Conservation (phyloP, 768 basidiomycete genomes). For the Hygrophoropsis aurantiaca region DNA sequence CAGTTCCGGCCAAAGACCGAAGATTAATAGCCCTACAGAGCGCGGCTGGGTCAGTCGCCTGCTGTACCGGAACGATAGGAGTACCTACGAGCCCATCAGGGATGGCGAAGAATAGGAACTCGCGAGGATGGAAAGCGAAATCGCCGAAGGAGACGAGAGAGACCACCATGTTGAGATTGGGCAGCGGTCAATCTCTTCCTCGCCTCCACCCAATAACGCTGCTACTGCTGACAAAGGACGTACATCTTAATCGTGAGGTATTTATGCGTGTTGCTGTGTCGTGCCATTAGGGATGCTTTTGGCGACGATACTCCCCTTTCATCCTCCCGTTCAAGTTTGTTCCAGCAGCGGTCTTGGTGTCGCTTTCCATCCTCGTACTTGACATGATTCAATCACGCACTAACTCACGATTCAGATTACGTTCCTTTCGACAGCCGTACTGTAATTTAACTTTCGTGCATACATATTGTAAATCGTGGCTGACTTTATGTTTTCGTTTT, state of each 20-base stretch:
- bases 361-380: slow-evolving; percentile 27
- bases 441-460: slow-evolving; percentile 12
- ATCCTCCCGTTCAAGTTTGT: slow-evolving; percentile 5
- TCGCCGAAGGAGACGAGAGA: slow-evolving; percentile 26
- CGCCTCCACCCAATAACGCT: slow-evolving; percentile 9
- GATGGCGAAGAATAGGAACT: slow-evolving; percentile 56
- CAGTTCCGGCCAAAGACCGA: slow-evolving; percentile 23
- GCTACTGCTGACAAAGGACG: slow-evolving; percentile 8
- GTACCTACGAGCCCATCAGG: slow-evolving; percentile 48
- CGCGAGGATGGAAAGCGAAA: slow-evolving; percentile 47
- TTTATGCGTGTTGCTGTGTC: slow-evolving; percentile 6
- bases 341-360: slow-evolving; percentile 4
- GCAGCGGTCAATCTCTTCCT: slow-evolving; percentile 13
- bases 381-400: slow-evolving; percentile 6
- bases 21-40: slow-evolving; percentile 16
- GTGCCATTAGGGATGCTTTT: slow-evolving; percentile 5
- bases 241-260: slow-evolving; percentile 7
- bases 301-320: slow-evolving; percentile 7
- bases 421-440: slow-evolving; percentile 1
- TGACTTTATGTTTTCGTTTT: not conserved
- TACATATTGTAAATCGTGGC: slow-evolving; percentile 1
- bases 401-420: slow-evolving; percentile 6
- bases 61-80: slow-evolving; percentile 42
- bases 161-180: slow-evolving; percentile 11
- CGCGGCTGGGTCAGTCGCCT: slow-evolving; percentile 53